Percentiles rank a stretch among this genome's conserved stretches.
Conservation (phyloP, 352 stramenopile species). For the Phytophthora ramorum region DNA sequence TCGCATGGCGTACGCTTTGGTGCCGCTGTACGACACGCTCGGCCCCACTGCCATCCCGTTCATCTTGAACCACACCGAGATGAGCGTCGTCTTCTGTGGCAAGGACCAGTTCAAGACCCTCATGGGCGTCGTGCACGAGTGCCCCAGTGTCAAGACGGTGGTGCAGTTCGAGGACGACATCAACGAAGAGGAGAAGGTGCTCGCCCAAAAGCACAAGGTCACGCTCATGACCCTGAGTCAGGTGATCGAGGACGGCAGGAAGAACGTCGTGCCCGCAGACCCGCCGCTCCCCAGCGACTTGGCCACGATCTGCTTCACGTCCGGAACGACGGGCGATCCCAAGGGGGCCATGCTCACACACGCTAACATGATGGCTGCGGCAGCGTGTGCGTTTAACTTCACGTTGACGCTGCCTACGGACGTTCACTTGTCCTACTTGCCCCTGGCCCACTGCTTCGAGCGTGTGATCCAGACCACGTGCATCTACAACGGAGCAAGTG, state of each 20-base stretch:
- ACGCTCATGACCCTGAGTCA: constrained; percentile 51
- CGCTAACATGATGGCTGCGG: constrained; percentile 48
- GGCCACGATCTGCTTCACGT: constrained; percentile 93
- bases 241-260: constrained; percentile 45
- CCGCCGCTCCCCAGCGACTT: constrained; percentile 76
- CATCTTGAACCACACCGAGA: constrained; percentile 82
- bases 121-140: constrained; percentile 54
- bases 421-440: constrained; percentile 92
- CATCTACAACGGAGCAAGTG: constrained; percentile 73
- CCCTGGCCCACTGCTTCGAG: constrained; percentile 95
- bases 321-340: constrained; percentile 75
- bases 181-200: constrained; percentile 35
- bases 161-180: constrained; percentile 64
- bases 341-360: constrained; percentile 76
- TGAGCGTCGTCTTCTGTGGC: constrained; percentile 73
- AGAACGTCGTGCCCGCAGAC: constrained; percentile 52
- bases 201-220: constrained; percentile 44
- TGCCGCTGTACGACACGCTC: constrained; percentile 45
- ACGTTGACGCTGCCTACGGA: constrained; percentile 23
- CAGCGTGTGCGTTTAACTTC: constrained; percentile 19
- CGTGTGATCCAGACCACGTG: constrained; percentile 54
- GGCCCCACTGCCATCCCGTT: constrained; percentile 57
- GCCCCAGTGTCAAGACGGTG: constrained; percentile 56
- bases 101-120: constrained; percentile 64
- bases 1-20: constrained; percentile 73